These are phyloP conservation scores for Annulohypoxylon truncatum DNA, from an alignment of 2,329 filamentous ascomycete genomes.

Conservation along the genomic window DNA sequence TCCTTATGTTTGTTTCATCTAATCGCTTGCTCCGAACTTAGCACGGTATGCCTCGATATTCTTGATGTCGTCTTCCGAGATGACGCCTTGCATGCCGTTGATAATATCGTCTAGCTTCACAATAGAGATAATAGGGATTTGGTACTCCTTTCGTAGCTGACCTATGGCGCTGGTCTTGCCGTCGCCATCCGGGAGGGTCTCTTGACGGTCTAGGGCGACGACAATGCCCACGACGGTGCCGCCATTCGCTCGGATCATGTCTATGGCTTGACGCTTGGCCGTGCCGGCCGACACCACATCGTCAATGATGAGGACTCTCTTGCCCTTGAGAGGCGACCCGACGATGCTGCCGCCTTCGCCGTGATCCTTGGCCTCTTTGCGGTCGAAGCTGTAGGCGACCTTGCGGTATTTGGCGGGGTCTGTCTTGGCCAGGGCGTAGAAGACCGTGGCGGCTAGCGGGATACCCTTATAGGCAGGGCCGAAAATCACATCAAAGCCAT, in stretches of 20 bases:
- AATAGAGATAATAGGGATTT: conserved; percentile 85
- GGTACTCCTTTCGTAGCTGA: conserved; percentile 83
- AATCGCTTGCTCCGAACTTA: conserved; percentile 72
- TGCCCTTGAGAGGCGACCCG: conserved; percentile 84
- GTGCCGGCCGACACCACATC: conserved; percentile 97
- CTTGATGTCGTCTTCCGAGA: conserved; percentile 71
- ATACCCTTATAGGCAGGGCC: conserved; percentile 98
- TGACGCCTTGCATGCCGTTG: conserved; percentile 71
- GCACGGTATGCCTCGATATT: conserved; percentile 79
- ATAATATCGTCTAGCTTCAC: conserved; percentile 87
- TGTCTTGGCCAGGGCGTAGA: conserved; percentile 78
- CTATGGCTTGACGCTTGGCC: conserved; percentile 90
- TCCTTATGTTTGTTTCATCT: conserved; percentile 15
- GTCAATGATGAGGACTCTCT: conserved; percentile 90
- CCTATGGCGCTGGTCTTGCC: conserved; percentile 85
- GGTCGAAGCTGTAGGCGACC: conserved; percentile 89
- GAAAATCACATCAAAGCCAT: conserved; percentile 86
- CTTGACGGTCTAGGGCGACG: conserved; percentile 87
- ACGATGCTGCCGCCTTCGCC: conserved; percentile 95
- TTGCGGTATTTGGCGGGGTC: conserved; percentile 73
- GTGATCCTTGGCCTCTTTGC: conserved; percentile 96
- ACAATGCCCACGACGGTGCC: conserved; percentile 88
- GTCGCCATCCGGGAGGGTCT: conserved; percentile 76
- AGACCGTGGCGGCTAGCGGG: conserved; percentile 82
- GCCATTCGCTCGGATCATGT: conserved; percentile 87